Conservation (phyloP, 2,329 filamentous ascomycete genomes). For the Botrytis aclada region DNA sequence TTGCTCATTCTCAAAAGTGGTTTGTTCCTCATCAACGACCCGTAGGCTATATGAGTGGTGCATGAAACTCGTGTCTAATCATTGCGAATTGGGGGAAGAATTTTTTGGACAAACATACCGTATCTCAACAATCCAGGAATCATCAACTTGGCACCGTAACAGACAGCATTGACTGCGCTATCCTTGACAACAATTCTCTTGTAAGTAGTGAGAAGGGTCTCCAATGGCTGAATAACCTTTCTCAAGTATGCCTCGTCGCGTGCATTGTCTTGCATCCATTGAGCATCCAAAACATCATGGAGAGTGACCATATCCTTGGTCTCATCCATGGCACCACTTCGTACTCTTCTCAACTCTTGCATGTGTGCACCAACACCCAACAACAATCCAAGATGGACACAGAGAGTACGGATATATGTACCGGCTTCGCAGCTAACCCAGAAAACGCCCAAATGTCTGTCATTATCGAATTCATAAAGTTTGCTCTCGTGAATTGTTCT, state of each 20-base stretch:
- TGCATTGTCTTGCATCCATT: slow-evolving; percentile 95
- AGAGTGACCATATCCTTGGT: slow-evolving; percentile 84
- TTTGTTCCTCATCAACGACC: slow-evolving; percentile 81
- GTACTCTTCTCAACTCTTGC: slow-evolving; percentile 94
- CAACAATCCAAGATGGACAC: slow-evolving; percentile 80
- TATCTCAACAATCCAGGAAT: slow-evolving; percentile 92
- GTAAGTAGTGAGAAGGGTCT: slow-evolving; percentile 87
- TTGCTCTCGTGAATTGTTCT: slow-evolving; percentile 97
- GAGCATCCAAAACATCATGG: slow-evolving; percentile 92
- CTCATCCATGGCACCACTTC: slow-evolving; percentile 94
- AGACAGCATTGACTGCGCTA: slow-evolving; percentile 92
- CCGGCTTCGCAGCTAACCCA: slow-evolving; percentile 99
- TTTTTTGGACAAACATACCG: slow-evolving; percentile 52
- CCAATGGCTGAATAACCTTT: slow-evolving; percentile 85
- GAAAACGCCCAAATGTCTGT: slow-evolving; percentile 94
- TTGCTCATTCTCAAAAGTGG: slow-evolving; percentile 18
- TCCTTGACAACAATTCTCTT: slow-evolving; percentile 98
- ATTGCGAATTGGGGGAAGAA: slow-evolving; percentile 48
- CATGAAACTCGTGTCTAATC: slow-evolving; percentile 95
- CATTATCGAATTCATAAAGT: slow-evolving; percentile 96
- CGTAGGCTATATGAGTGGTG: slow-evolving; percentile 97
- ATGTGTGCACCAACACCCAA: slow-evolving; percentile 90
- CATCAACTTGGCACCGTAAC: slow-evolving; percentile 99
- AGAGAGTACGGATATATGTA: slow-evolving; percentile 97
- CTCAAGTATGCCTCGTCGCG: slow-evolving; percentile 91